These are phyloP conservation scores for Acanthochlamys bracteata DNA, from an alignment of 106 monocot species.

Conservation along the genomic window DNA sequence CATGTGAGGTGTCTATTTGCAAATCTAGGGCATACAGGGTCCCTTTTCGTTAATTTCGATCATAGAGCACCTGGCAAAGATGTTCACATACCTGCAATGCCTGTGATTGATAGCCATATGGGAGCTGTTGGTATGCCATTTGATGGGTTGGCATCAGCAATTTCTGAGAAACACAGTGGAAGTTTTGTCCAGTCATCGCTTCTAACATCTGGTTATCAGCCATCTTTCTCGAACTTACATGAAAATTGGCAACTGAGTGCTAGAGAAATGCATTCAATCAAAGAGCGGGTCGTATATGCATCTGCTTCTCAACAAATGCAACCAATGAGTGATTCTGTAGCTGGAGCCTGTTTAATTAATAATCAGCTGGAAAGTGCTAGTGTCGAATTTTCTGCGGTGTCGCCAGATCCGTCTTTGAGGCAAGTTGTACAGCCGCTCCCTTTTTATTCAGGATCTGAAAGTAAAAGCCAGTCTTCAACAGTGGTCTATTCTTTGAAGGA, in stretches of 20 bases:
- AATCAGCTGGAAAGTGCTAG: conserved; percentile 4
- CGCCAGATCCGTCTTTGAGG: conserved; percentile 1
- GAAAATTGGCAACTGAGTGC: conserved; percentile 1
- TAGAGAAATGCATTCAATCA: conserved; percentile 9
- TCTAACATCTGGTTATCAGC: conserved; percentile 4
- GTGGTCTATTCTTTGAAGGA: conserved; percentile 11
- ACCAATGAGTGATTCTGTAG: not conserved
- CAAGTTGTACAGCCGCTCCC: not conserved
- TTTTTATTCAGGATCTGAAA: not conserved
- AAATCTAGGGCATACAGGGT: conserved; percentile 18
- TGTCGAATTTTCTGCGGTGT: conserved; percentile 7
- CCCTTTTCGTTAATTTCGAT: conserved; percentile 12
- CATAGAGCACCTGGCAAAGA: conserved; percentile 7
- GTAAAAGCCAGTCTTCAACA: conserved; percentile 1
- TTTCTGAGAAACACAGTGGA: not conserved
- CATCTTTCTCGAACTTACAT: conserved; percentile 15
- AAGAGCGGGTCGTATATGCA: not conserved
- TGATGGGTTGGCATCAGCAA: conserved; percentile 1
- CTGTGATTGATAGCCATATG: not conserved
- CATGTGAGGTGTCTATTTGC: conserved; percentile 29
- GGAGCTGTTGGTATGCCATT: conserved; percentile 2
- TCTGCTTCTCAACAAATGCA: not conserved
- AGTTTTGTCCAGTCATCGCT: not conserved
- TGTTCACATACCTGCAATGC: conserved; percentile 4
- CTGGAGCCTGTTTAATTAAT: not conserved